These are phyloP conservation scores for Fusarium continuum DNA, from an alignment of 2,329 filamentous ascomycete species.

Conservation along the genomic window DNA sequence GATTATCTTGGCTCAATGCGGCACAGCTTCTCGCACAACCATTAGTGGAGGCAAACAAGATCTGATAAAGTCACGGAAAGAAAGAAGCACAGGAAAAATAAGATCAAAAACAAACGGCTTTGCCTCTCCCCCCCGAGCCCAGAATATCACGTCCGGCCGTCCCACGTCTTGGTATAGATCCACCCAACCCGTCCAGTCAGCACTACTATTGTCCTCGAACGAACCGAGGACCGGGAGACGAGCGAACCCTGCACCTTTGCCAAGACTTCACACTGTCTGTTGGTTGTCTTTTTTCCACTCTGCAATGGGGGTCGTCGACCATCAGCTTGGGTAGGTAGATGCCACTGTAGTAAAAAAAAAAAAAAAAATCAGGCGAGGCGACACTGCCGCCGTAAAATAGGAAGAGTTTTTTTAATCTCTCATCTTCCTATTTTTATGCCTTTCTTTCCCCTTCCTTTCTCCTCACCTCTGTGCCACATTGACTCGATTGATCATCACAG, in stretches of 20 bases:
- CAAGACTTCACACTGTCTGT: background rate
- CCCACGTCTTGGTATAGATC: background rate
- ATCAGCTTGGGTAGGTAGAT: background rate
- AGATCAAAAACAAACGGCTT: no score
- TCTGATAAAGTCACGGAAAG: conserved; percentile 9
- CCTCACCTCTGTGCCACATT: conserved; percentile 2
- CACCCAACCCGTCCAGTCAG: background rate
- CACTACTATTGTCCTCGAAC: background rate
- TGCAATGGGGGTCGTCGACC: conserved; percentile 1
- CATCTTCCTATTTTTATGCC: background rate
- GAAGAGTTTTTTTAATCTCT: background rate
- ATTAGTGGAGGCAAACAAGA: conserved; percentile 11
- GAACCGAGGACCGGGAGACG: conserved; percentile 7
- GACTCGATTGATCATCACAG: background rate
- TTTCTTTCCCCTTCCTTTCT: background rate
- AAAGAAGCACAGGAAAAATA: background rate
- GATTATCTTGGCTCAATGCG: conserved; percentile 21
- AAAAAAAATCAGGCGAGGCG: conserved; percentile 15
- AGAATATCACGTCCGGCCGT: background rate
- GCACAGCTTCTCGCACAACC: conserved; percentile 8
- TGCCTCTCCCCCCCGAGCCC: background rate
- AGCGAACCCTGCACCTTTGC: background rate
- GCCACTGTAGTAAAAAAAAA: background rate
- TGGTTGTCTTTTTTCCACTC: conserved; percentile 2
- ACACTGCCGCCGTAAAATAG: background rate